Base-by-base conservation (phyloP, 1,284 basidiomycete species). In the Ustilago vetiveriae region DNA sequence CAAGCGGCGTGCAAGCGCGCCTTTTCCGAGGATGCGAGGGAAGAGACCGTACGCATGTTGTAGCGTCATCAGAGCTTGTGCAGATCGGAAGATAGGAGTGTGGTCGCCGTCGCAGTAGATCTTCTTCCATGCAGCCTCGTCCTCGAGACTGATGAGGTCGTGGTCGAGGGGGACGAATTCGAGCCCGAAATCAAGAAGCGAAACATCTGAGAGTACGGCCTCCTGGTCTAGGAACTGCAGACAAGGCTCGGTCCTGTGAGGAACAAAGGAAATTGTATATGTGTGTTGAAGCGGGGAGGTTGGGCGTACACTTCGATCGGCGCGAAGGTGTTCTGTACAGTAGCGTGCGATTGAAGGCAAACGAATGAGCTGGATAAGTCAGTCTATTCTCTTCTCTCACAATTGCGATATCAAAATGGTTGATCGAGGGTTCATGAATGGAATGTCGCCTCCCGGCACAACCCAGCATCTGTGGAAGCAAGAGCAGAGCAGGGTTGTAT, bases 121-220 rank as follows among this genome's bases (percentile, higher is more conserved):
- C 38, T 64, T 64, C 9, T 60, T 60, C 65, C 72, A 77, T 9
- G 67, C 72, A 6, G 50, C 22, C 2, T 72, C 60, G n/a, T 79
- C 75, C 36, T 80, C 78, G 16, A 80, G 66, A 23, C 71, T 74
- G 42, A 80, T 73, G 8, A 80, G 50, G 38, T 98, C 95, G 27
- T 92, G 88, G 58, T 94, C 93, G 27, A 98, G 81, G 3, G 94
- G 92, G 46, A 98, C 92, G 78, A 98, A 92, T 72, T 95, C 93
- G 32, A 98, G 86, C 75, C 92, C 92, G 81, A 93, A 95, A 50
- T 92, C 88, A 19, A 74, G 63, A 4, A 80, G 54, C 29, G 66
- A 56, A 22, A 75, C 49, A 43, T 60, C 41, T n/a, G 48, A 49
- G 16, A 75, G 56, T 13, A 70, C 47, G 14, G 50, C 22, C 39